Conservation (phyloP, 129 eudicot genomes). For the Flaveria robusta region DNA sequence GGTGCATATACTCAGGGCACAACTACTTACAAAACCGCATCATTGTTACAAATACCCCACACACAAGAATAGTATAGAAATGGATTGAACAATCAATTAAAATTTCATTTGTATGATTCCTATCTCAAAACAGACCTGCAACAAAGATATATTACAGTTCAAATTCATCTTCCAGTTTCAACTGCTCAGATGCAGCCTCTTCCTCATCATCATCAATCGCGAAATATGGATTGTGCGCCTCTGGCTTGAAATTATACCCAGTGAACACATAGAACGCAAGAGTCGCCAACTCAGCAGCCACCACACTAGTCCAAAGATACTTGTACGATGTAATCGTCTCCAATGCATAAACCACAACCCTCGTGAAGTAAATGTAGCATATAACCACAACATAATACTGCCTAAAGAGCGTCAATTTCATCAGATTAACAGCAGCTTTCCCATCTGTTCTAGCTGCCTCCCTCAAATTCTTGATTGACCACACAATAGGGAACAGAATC, state of each 20-base stretch:
- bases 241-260: conserved; percentile 75
- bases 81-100: conserved; percentile 19
- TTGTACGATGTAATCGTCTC: conserved; percentile 70
- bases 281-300: conserved; percentile 77
- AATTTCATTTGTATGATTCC: conserved; percentile 26
- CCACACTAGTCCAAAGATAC: conserved; percentile 75
- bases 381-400: conserved; percentile 83
- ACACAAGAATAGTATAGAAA: conserved; percentile 33
- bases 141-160: conserved; percentile 51
- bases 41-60: conserved; percentile 35
- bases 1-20: too few species aligned
- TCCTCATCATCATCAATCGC: conserved; percentile 88
- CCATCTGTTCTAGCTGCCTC: conserved; percentile 88
- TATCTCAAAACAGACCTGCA: conserved; percentile 42
- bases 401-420: conserved; percentile 73
- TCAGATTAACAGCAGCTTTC: conserved; percentile 82
- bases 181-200: conserved; percentile 78
- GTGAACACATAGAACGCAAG: conserved; percentile 79
- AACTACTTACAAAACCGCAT: conserved; percentile 49
- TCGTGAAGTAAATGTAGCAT: conserved; percentile 76
- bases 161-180: conserved; percentile 84
- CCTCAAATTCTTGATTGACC: conserved; percentile 82
- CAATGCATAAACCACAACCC: conserved; percentile 79
- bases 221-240: conserved; percentile 72
- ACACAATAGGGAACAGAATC: conserved; percentile 81